Base-by-base conservation (phyloP, 2,329 filamentous ascomycete genomes). In the Aspergillus sclerotialis region DNA sequence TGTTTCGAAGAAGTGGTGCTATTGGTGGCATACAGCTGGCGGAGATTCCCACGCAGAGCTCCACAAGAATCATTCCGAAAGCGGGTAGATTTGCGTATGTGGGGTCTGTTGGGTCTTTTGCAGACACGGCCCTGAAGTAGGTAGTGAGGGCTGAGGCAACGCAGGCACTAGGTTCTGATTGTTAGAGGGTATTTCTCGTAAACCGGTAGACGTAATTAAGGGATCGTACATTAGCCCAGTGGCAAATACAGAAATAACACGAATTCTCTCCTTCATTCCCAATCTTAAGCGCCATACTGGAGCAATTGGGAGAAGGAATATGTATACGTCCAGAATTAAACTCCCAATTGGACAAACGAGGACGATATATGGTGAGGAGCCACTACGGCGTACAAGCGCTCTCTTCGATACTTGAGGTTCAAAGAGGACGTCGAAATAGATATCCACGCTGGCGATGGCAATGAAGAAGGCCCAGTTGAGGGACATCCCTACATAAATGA, bases 21-120 rank as follows among this genome's bases (percentile, higher is more conserved):
- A n/a, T n/a, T n/a, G 29, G 18, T 7, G 29, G 29, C 29, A 31
- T 31, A 9, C 13, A 31, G 29, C 29, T 31, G 12, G 29, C 29
- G 7, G 29, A 16, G 12, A 31, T 31, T 19, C 29, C 29, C 6
- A 31, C 29, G 4, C 29, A 31, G 13, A 31, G 15, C 16, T 31
- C 29, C 12, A 31, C 29, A 11, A 31, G 16, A 16, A 11, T 11
- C 29, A 31, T 31, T 8, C 10, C 11, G 13, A 31, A 12, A 15
- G 19, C 29, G 11, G 29, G 29, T 11, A 31, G 29, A 9, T 12
- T 31, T 9, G 15, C 15, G 16, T 31, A 31, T 12, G 13, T 31
- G 12, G 11, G n/a, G 23, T 24, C 23, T 8, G 8, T n/a, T 24
- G 8, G 23, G 23, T 24, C 8, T 8, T 24, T 8, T 16, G 15